Conservation (phyloP, 352 stramenopile genomes). For the Globisporangium radiosum region DNA sequence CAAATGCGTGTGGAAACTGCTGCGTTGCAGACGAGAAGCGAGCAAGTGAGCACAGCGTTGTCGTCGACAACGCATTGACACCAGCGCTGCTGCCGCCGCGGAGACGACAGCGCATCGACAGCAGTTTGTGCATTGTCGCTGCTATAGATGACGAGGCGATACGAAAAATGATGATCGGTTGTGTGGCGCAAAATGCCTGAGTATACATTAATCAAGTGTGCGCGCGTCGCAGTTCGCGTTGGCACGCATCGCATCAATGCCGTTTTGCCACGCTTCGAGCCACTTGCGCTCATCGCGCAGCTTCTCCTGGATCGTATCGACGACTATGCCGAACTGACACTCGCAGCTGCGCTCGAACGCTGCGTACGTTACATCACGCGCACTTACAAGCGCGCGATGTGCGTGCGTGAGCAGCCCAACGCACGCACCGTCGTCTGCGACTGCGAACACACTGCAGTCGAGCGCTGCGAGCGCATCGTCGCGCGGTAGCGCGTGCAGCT, state of each 20-base stretch:
- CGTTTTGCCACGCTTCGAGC: slow-evolving; percentile 37
- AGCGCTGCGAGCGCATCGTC: slow-evolving; percentile 21
- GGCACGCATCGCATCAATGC: slow-evolving; percentile 25
- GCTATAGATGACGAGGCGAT: too few species aligned
- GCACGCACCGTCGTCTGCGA: slow-evolving; percentile 27
- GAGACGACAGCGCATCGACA: background rate
- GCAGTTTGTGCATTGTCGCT: background rate
- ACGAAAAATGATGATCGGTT: too few species aligned
- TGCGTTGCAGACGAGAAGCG: background rate
- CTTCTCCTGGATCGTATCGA: slow-evolving; percentile 27
- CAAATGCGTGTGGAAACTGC: slow-evolving; percentile 18
- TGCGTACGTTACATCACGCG: slow-evolving; percentile 38
- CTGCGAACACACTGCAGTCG: slow-evolving; percentile 8
- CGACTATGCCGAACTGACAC: slow-evolving; percentile 11
- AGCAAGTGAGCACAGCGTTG: background rate
- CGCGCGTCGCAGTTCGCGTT: background rate
- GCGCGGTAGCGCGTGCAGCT: slow-evolving; percentile 6
- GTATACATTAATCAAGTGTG: background rate
- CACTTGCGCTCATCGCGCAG: slow-evolving; percentile 57
- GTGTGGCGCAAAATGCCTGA: background rate
- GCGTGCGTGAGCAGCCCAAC: slow-evolving; percentile 47
- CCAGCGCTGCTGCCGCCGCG: background rate
- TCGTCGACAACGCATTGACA: background rate
- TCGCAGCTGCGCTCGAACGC: slow-evolving; percentile 26
- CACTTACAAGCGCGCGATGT: slow-evolving; percentile 41